Evolutionary conservation across 1,284 basidiomycete species (phyloP).

Genomic region (Boletus semigastroideus): DNA sequence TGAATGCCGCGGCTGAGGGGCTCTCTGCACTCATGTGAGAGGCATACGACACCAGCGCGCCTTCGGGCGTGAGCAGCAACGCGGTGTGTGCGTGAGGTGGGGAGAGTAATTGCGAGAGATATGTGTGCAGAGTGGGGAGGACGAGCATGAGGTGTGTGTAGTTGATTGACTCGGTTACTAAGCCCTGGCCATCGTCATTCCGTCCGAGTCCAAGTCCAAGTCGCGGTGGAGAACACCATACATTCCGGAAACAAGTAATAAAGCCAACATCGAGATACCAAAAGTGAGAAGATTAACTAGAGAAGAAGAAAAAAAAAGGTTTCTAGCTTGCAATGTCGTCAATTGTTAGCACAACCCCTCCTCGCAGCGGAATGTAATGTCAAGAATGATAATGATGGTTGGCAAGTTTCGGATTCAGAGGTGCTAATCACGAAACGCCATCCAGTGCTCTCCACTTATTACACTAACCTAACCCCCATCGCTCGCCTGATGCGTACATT

Average conservation of each 20-base stretch:
- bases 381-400: slow-evolving; percentile 11
- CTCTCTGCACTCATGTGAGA: slow-evolving; percentile 16
- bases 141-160: slow-evolving; percentile 28
- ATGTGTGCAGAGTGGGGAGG: slow-evolving; percentile 27
- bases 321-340: slow-evolving; percentile 5
- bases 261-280: slow-evolving; percentile 8
- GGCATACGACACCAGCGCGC: slow-evolving; percentile 35
- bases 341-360: slow-evolving; percentile 4
- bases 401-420: not conserved
- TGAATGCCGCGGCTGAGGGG: not conserved
- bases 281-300: slow-evolving; percentile 6
- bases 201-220: not conserved
- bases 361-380: slow-evolving; percentile 8
- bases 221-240: slow-evolving; percentile 20
- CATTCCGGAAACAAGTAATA: slow-evolving; percentile 25
- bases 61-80: slow-evolving; percentile 31
- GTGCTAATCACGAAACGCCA: slow-evolving; percentile 3
- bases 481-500: slow-evolving; percentile 8
- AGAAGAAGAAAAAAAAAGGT: not conserved
- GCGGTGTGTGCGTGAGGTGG: slow-evolving; percentile 32
- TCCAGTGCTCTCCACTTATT: slow-evolving; percentile 14
- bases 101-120: slow-evolving; percentile 30
- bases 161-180: slow-evolving; percentile 1
- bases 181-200: slow-evolving; percentile 1
- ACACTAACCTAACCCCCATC: slow-evolving; percentile 3